Evolutionary conservation across 116 monocot species (phyloP), one percentile per base, ranked within the genome.

Genomic region (Iris pallida): DNA sequence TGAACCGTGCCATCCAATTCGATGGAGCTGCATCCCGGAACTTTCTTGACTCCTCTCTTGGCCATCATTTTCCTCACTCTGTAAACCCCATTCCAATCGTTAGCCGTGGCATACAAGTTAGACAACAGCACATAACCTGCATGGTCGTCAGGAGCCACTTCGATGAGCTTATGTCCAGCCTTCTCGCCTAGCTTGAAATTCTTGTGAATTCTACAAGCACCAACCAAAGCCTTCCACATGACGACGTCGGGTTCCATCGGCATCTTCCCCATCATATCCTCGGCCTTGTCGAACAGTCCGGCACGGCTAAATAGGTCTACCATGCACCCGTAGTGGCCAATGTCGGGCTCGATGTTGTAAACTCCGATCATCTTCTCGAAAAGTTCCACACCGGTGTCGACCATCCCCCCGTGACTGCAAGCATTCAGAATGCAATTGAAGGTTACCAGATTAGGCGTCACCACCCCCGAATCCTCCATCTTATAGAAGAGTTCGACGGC

Each of bases 271-370:
- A 87, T 84, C 17, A 80, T 68, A 46, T 78, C 79, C 61, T 87
- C 82, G 3, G 73, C 91, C 61, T 78, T 76, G 7, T 76, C 61
- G 10, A 91, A 82, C 7, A 80, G 16, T 4, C 91, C 87, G 0
- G 87, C 85, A 1, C 91, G 79, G 44, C 75, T 62, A 61, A 77
- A 87, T 8, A 91, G 73, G 73, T 91, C 91, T 1, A 87, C 79
- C 87, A 91, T 80, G 80, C 86, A 84, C 7, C 91, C 91, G 16
- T 78, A 91, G 40, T 91, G 91, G 5, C 65, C 75, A 16, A 91
- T 82, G 42, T 87, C 87, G 0, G 87, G 84, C 45, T 84, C 53
- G 5, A 87, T 81, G 5, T 64, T 69, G 48, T 91, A 76, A 53
- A 78, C 53, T 7, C 18, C 63, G 0, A 4, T 73, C 87, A 91